Evolutionary conservation across 2,329 filamentous ascomycete genomes (phyloP), one percentile per base, ranked within the genome.

Genomic region (Monosporascus cannonballus): DNA sequence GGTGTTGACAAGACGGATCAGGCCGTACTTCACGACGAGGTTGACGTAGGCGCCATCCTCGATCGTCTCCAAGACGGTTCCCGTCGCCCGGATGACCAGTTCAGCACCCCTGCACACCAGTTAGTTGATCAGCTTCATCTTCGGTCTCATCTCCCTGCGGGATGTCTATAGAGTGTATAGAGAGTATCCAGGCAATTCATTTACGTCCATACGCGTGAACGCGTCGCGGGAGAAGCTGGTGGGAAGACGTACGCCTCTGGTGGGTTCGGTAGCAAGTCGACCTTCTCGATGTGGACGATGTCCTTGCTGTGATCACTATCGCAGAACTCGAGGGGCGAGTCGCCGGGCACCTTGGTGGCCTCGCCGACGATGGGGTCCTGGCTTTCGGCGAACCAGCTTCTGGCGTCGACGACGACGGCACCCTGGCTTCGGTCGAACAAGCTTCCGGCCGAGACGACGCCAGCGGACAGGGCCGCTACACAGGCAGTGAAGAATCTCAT

Each of bases 1-100:
- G 59, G 88, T 88, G 70, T 82, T 89, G 71, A 99, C 84, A 59
- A 99, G 81, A 51, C 85, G 89, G 71, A 99, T 96, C 60, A 96
- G 78, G 55, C 93, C 93, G 71, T 96, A 96, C 75, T 96, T 96
- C 73, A 99, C 93, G 60, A 85, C 81, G 41, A 99, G 71, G 47
- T 86, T 78, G 57, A 96, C 87, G 63, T 89, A 90, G 55, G 93
- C 90, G 54, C 90, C 93, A 54, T 90, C 69, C 51, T 84, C 80
- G 59, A 99, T 84, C 49, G 78, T 73, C 65, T 95, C 73, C 61
- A 79, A 80, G 58, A 97, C 80, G n/a, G 75, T 82, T 53, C 93
- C 94, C 34, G 74, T 78, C 47, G 92, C 94, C 59, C 83, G 83
- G 75, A 99, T 96, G 54, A 79, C 76, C 51, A 99, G 85, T 20